Base-by-base conservation (phyloP, 2,329 filamentous ascomycete genomes). In the Emergomyces orientalis region DNA sequence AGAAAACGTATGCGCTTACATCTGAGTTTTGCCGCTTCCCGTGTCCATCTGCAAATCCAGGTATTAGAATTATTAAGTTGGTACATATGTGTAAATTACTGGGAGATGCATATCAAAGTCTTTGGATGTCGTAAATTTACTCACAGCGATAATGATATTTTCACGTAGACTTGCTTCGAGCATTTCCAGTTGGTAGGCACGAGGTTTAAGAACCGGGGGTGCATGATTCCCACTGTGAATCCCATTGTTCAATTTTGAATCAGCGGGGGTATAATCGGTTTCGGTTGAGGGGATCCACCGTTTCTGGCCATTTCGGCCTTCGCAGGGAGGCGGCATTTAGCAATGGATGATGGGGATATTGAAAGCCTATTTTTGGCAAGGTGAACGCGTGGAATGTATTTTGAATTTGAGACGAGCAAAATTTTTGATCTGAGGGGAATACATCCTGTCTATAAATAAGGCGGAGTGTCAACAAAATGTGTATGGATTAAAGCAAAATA, bases 171-270 rank as follows among this genome's bases (percentile, higher is more conserved):
- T 90, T 69, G 84, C 81, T 63, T 87, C 81, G 61, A 89, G 79
- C 89, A 93, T 91, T 75, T 92, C 89, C 25, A 83, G 71, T 73
- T 93, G 89, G 69, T 92, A 93, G 0, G 82, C 83, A 56, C 88
- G 73, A 1, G 76, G 69, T 39, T 67, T 65, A 14, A 65, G 43
- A 51, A 22, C 51, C 25, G 61, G 45, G 34, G 45, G 4, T 25
- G 25, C 39, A 41, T 22, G 56, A 13, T 14, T 2, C 14, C 37
- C 30, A 52, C 37, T 30, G 6, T 34, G 25, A 52, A n/a, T 22
- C 2, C 49, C 60, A 58, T 37, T 39, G 7, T 52, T 17, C 25
- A 19, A 60, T 8, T 7, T 37, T 34, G 61, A 60, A 32, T n/a
- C n/a, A 22, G 8, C 14, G 34, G 32, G 37, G 13, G 14, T 1